These are phyloP conservation scores for Chimonanthus salicifolius DNA, from an alignment of 164 flowering plant genomes.

Conservation along the genomic window DNA sequence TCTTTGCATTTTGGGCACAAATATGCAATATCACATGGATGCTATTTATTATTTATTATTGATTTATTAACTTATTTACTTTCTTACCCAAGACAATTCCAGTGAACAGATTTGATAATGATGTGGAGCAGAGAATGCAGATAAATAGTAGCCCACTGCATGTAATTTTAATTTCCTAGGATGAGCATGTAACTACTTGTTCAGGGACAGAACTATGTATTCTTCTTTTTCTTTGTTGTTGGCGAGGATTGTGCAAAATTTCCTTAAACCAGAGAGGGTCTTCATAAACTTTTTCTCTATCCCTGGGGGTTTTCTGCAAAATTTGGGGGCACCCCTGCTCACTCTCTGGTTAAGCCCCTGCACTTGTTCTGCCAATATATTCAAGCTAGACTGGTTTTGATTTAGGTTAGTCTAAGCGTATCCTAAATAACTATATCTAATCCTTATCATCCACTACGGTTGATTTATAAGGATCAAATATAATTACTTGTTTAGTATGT, in stretches of 20 bases:
- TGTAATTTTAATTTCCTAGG: neutral
- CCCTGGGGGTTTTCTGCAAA: too few species aligned
- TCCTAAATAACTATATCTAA: too few species aligned
- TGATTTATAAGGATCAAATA: neutral
- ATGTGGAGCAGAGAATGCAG: neutral
- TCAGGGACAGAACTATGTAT: too few species aligned
- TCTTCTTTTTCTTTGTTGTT: too few species aligned
- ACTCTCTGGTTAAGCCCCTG: neutral
- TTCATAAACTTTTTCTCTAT: too few species aligned
- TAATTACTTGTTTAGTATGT: too few species aligned
- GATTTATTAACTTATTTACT: neutral
- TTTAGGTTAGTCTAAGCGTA: too few species aligned
- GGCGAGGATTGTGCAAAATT: too few species aligned
- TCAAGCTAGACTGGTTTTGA: neutral
- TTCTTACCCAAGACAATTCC: neutral
- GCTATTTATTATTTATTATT: neutral
- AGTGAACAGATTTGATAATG: neutral
- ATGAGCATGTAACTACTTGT: neutral
- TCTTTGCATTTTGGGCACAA: neutral
- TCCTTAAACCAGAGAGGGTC: too few species aligned
- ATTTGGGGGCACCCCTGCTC: too few species aligned
- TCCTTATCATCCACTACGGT: neutral
- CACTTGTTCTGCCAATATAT: neutral
- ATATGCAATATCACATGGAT: neutral
- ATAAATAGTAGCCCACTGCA: neutral